Base-by-base conservation (phyloP, 1,139 yeast species). In the Hemisphaericaspora subhashii region DNA sequence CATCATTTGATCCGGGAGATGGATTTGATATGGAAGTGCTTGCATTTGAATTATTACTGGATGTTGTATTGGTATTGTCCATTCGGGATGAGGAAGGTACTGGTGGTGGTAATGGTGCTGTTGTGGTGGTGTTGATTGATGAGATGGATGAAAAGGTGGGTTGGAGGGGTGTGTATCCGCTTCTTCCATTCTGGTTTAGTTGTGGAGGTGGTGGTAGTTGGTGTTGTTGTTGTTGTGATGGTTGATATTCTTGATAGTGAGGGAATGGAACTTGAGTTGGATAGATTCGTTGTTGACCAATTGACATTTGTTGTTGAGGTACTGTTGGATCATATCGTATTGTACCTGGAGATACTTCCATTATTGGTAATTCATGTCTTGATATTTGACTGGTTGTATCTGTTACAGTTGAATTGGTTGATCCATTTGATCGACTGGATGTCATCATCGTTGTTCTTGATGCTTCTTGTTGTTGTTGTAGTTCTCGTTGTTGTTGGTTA, bases 1-100 rank as follows among this genome's bases (percentile, higher is more conserved):
- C 32, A 29, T 29, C 32, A 12, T 29, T 29, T 18, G 32, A 29
- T 10, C 32, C 32, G 4, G 32, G 32, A 8, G 32, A 29, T 2
- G 31, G 3, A 5, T n/a, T 8, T 25, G 28, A 25, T 27, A 5
- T 7, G 9, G 26, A 9, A 6, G 12, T 12, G 12, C 13, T 27
- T 5, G 3, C 32, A 11, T 29, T 29, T 8, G 32, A 29, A n/a
- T 21, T 27, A 4, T 11, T 5, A 10, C 32, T 29, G 23, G 15
- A 7, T 15, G 18, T 29, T 8, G n/a, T n/a, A n/a, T n/a, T n/a
- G n/a, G n/a, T n/a, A n/a, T n/a, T n/a, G n/a, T n/a, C n/a, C n/a
- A n/a, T n/a, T n/a, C n/a, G n/a, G n/a, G n/a, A n/a, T n/a, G n/a
- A n/a, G n/a, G n/a, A n/a, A n/a, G n/a, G n/a, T n/a, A n/a, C n/a